These are phyloP conservation scores for Phalaenopsis hybrid DNA, from an alignment of 116 monocot species.

Conservation along the genomic window DNA sequence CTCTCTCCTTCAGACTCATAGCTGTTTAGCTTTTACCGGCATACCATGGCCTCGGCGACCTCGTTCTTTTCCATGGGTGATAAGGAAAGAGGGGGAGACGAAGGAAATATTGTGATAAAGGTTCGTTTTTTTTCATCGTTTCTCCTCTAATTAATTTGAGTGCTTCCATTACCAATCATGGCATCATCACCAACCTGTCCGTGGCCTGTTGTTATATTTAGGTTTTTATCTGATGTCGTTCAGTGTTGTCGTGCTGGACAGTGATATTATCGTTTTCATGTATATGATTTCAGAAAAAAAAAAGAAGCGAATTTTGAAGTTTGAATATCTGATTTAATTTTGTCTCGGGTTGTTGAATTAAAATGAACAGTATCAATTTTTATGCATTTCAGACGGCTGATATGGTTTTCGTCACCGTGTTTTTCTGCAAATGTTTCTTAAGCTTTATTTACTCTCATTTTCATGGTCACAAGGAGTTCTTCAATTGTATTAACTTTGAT, in stretches of 20 bases:
- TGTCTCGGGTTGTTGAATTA: neutral
- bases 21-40: neutral
- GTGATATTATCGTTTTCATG: neutral
- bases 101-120: slow-evolving; percentile 30
- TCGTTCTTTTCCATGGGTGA: neutral
- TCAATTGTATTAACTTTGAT: too few relatives aligned
- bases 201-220: neutral
- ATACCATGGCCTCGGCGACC: slow-evolving; percentile 10
- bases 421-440: neutral
- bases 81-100: slow-evolving; percentile 3
- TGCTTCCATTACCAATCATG: neutral
- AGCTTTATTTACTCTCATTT: neutral
- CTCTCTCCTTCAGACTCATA: neutral
- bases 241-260: neutral
- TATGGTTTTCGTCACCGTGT: neutral
- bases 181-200: neutral
- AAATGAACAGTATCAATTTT: neutral
- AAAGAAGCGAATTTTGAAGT: neutral
- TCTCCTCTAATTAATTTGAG: neutral
- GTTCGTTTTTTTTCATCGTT: slow-evolving; percentile 8
- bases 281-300: neutral
- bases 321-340: neutral
- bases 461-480: too few relatives aligned
- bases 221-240: neutral
- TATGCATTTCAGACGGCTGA: neutral